Conservation (phyloP, 1,139 yeast species). For the Schizosaccharomyces versatilis region DNA sequence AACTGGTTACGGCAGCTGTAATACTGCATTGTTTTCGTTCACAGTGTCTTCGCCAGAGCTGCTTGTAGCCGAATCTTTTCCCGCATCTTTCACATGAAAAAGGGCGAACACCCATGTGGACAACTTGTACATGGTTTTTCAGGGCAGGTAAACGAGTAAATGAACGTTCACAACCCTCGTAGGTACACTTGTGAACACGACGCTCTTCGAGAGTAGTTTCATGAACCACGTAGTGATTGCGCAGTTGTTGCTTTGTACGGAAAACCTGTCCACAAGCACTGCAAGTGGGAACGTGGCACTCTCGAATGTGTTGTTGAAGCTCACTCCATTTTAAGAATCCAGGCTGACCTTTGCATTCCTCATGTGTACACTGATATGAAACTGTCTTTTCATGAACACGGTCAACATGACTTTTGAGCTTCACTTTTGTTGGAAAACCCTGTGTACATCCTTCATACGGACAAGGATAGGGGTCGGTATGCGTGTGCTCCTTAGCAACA, state of each 20-base stretch:
- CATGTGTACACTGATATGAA: conserved; percentile 15
- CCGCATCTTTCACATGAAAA: conserved; percentile 13
- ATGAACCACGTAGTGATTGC: conserved; percentile 47
- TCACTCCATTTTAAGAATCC: conserved; percentile 58
- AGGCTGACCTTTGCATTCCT: conserved; percentile 23
- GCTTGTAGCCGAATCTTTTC: conserved; percentile 14
- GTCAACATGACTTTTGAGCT: conserved; percentile 19
- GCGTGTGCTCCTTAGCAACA: conserved; percentile 34
- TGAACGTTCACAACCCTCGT: conserved; percentile 22
- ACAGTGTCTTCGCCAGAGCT: conserved; percentile 12
- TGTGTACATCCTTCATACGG: conserved; percentile 18
- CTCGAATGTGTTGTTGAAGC: conserved; percentile 46
- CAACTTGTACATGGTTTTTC: conserved; percentile 12
- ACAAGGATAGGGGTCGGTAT: conserved; percentile 17
- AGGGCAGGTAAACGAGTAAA: conserved; percentile 13
- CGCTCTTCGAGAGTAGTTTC: conserved; percentile 28
- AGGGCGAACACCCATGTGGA: conserved; percentile 13
- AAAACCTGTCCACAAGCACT: conserved; percentile 44
- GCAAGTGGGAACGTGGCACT: conserved; percentile 55
- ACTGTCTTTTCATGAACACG: conserved; percentile 16
- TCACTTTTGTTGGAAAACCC: conserved; percentile 18
- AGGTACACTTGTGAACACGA: conserved; percentile 34
- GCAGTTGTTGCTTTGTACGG: conserved; percentile 48
- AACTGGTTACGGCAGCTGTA: neutral
- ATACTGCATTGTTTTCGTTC: conserved; percentile 1